Evolutionary conservation across 352 stramenopile genomes (phyloP).

Genomic region (Pythium aphanidermatum): DNA sequence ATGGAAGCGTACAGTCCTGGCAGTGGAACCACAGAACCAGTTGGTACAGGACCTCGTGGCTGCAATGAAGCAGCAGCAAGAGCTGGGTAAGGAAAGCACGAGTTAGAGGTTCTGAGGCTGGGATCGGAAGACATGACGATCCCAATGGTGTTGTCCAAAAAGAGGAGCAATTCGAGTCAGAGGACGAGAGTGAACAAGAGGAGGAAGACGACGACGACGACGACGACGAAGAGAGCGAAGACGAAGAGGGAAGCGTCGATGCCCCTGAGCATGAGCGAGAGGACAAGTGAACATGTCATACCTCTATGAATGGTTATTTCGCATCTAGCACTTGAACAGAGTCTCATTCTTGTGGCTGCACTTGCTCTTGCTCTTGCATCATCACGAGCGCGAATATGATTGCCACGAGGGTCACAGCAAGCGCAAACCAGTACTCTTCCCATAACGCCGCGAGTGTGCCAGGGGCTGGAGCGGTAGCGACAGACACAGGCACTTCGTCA

Average conservation of each 20-base stretch:
- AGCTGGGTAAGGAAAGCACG: slow-evolving; percentile 33
- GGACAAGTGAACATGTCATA: slow-evolving; percentile 17
- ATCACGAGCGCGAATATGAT: slow-evolving; percentile 19
- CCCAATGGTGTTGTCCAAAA: no score
- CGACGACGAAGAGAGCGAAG: slow-evolving; percentile 46
- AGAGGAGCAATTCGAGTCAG: slow-evolving; percentile 33
- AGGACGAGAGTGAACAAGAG: slow-evolving; percentile 21
- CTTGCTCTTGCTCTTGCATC: slow-evolving; percentile 6
- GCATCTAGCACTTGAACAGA: no score
- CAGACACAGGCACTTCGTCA: slow-evolving; percentile 8
- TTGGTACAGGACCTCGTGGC: slow-evolving; percentile 59
- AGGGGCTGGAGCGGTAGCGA: background rate
- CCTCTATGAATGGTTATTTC: no score
- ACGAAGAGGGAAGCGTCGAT: slow-evolving; percentile 29
- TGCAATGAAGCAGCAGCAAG: slow-evolving; percentile 53
- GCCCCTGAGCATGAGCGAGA: slow-evolving; percentile 17
- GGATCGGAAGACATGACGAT: no score
- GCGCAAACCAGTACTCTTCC: slow-evolving; percentile 24
- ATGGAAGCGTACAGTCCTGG: no score
- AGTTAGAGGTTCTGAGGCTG: no score
- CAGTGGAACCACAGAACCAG: slow-evolving; percentile 47
- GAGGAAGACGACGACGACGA: slow-evolving; percentile 60
- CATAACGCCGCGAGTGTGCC: slow-evolving; percentile 12
- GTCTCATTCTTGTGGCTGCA: background rate
- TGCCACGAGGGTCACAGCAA: slow-evolving; percentile 16